phyloP scores from a whole-genome alignment of 2,329 filamentous ascomycete genomes.

The Emericellopsis atlantica region DNA sequence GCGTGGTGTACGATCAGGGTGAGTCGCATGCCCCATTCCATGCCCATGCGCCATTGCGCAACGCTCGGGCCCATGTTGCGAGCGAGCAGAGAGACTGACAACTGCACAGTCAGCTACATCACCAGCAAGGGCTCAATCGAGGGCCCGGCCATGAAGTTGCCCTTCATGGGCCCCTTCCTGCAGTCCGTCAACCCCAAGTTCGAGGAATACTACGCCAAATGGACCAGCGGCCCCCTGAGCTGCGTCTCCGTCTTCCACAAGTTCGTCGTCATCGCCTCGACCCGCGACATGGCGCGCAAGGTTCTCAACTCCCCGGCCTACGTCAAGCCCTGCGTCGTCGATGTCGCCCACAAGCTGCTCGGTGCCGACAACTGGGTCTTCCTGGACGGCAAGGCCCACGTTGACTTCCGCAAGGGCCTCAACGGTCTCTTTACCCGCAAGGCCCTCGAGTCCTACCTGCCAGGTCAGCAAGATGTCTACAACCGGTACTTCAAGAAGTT shows the following conservation, averaged over 20 bases:
- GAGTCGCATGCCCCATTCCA: slow-evolving; percentile 22
- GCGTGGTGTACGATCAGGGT: slow-evolving; percentile 86
- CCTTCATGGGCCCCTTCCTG: slow-evolving; percentile 92
- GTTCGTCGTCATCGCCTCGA: slow-evolving; percentile 94
- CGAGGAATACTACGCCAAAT: slow-evolving; percentile 82
- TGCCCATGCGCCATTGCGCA: not conserved
- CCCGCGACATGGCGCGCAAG: slow-evolving; percentile 89
- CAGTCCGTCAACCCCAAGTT: slow-evolving; percentile 88
- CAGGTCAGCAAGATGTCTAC: slow-evolving; percentile 86
- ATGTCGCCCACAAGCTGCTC: slow-evolving; percentile 85
- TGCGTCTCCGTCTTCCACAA: slow-evolving; percentile 99
- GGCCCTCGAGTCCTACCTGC: slow-evolving; percentile 78
- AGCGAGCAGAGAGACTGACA: not conserved
- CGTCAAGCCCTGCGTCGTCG: slow-evolving; percentile 94
- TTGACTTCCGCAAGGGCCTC: slow-evolving; percentile 93
- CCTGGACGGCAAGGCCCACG: slow-evolving; percentile 85
- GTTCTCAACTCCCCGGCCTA: slow-evolving; percentile 88
- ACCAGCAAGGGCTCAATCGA: slow-evolving; percentile 63
- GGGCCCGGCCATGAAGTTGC: slow-evolving; percentile 63
- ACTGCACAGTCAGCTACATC: slow-evolving; percentile 55
- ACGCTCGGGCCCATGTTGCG: slow-evolving; percentile 2
- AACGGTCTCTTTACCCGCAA: slow-evolving; percentile 90
- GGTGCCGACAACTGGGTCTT: slow-evolving; percentile 94
- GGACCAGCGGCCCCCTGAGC: slow-evolving; percentile 80
- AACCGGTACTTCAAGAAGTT: slow-evolving; percentile 75